Percentiles rank a stretch among this genome's conserved stretches.
phyloP scores from a whole-genome alignment of 1,284 basidiomycete genomes.

The Binderoboletus segoi region DNA sequence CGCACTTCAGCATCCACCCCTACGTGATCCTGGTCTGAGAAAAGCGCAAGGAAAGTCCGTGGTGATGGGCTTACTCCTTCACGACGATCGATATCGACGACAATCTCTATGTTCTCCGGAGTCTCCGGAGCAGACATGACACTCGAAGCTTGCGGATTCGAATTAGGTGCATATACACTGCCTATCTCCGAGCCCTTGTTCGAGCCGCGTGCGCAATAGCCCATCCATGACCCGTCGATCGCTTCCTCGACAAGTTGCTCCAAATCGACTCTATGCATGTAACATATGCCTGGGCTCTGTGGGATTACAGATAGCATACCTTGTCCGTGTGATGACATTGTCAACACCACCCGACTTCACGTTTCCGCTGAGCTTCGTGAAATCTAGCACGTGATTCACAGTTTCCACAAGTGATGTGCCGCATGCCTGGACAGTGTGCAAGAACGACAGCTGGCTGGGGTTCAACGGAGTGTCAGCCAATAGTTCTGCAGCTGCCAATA shows the following conservation, averaged over 20 bases:
- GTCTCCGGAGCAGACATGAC: slow-evolving; percentile 36
- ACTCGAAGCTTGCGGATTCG: slow-evolving; percentile 45
- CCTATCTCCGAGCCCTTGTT: slow-evolving; percentile 79
- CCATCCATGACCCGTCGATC: slow-evolving; percentile 94
- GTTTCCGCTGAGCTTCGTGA: slow-evolving; percentile 93
- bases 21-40: slow-evolving; percentile 31
- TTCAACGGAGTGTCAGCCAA: slow-evolving; percentile 82
- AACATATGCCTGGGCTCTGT: background rate
- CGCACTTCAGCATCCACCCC: slow-evolving; percentile 90
- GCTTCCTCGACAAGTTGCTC: slow-evolving; percentile 93
- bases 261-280: slow-evolving; percentile 69
- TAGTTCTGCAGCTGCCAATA: slow-evolving; percentile 89
- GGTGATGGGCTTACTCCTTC: slow-evolving; percentile 51
- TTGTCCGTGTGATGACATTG: slow-evolving; percentile 70
- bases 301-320: slow-evolving; percentile 39
- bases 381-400: slow-evolving; percentile 96
- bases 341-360: slow-evolving; percentile 75
- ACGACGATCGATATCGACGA: slow-evolving; percentile 83
- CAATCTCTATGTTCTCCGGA: slow-evolving; percentile 75
- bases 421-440: slow-evolving; percentile 88
- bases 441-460: slow-evolving; percentile 82
- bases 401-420: slow-evolving; percentile 84
- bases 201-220: slow-evolving; percentile 80
- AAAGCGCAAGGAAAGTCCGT: background rate
- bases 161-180: slow-evolving; percentile 83